Conservation (phyloP, 768 basidiomycete genomes). For the Trametes gibbosa region DNA sequence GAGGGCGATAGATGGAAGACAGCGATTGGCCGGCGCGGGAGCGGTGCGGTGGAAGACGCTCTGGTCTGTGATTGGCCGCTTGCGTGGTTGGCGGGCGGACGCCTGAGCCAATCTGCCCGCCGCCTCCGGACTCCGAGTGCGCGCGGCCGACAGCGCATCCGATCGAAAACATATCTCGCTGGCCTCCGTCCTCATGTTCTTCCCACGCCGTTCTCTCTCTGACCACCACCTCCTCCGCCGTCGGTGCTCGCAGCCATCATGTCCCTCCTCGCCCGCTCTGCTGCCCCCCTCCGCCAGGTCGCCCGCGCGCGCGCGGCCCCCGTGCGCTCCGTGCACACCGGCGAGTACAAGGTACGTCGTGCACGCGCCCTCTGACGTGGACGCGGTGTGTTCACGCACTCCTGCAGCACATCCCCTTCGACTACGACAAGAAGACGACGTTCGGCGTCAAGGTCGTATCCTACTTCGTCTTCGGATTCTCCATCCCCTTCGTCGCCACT, state of each 20-base stretch:
- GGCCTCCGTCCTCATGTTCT: not conserved
- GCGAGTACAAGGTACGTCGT: slow-evolving; percentile 23
- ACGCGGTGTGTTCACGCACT: not conserved
- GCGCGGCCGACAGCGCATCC: not conserved
- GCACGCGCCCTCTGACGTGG: slow-evolving; percentile 1
- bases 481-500: slow-evolving; percentile 64
- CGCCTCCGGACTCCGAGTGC: not conserved
- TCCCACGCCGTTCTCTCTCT: slow-evolving; percentile 8
- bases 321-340: slow-evolving; percentile 22
- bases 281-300: slow-evolving; percentile 27
- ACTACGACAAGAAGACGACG: slow-evolving; percentile 27
- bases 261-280: slow-evolving; percentile 27
- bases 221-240: not conserved
- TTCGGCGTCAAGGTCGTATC: slow-evolving; percentile 44
- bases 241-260: slow-evolving; percentile 8
- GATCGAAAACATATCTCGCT: not conserved
- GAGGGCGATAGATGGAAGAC: not conserved
- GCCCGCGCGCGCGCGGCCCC: slow-evolving; percentile 23
- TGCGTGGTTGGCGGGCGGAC: slow-evolving; percentile 3
- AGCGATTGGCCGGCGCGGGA: not conserved
- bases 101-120: not conserved
- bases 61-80: slow-evolving; percentile 12
- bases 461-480: slow-evolving; percentile 56
- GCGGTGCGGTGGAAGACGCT: slow-evolving; percentile 6
- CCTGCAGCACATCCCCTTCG: slow-evolving; percentile 34